phyloP scores from a whole-genome alignment of 2,329 filamentous ascomycete species.

The Thermothelomyces thermophilus region DNA sequence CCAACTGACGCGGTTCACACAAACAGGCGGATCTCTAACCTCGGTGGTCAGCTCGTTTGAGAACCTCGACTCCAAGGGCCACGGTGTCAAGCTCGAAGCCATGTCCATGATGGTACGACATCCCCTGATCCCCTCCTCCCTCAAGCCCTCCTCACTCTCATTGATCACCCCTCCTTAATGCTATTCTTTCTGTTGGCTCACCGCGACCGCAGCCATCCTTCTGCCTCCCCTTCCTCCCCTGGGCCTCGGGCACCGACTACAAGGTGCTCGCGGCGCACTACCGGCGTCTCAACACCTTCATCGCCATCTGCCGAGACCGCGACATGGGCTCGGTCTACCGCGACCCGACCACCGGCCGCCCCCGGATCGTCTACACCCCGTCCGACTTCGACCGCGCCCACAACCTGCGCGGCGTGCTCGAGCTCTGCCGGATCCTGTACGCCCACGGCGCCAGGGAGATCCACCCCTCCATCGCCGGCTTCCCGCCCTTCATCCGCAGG shows the following conservation, averaged over 20 bases:
- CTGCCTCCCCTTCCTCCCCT: constrained; percentile 57
- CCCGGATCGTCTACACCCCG: constrained; percentile 62
- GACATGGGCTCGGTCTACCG: constrained; percentile 68
- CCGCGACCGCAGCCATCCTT: constrained; percentile 50
- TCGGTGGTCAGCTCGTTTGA: constrained; percentile 70
- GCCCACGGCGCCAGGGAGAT: constrained; percentile 77
- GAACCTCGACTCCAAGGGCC: constrained; percentile 70
- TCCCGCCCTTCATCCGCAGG: constrained; percentile 53
- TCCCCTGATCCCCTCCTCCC: neutral
- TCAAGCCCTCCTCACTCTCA: neutral
- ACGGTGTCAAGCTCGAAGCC: constrained; percentile 76
- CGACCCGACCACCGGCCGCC: constrained; percentile 59
- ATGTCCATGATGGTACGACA: constrained; percentile 53
- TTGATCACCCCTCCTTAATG: neutral
- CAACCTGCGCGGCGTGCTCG: constrained; percentile 64
- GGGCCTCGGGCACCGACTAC: constrained; percentile 60
- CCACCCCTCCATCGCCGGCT: constrained; percentile 53
- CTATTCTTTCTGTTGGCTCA: neutral
- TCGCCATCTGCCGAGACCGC: constrained; percentile 68
- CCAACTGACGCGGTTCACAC: constrained; percentile 16
- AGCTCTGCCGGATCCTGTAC: constrained; percentile 69
- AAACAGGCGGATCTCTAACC: constrained; percentile 68
- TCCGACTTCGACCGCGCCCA: constrained; percentile 67
- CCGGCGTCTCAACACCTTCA: constrained; percentile 63
- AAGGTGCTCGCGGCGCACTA: constrained; percentile 66